A percentile compares a stretch with the other conserved stretches of the same genome.
Evolutionary conservation across 345 rosid genomes (phyloP).

Genomic region (Gossypium arboreum): DNA sequence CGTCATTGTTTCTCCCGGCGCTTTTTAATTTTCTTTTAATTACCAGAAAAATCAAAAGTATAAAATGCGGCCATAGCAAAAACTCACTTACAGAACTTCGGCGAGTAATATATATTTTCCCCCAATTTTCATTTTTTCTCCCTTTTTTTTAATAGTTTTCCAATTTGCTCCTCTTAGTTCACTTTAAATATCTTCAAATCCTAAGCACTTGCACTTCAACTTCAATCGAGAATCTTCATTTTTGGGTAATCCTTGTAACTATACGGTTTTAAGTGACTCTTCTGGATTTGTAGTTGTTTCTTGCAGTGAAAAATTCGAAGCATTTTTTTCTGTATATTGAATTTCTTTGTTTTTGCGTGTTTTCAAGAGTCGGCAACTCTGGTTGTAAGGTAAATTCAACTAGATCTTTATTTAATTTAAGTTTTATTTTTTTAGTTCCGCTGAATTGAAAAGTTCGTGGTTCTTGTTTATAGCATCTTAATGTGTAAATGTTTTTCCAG

Average conservation of each 20-base stretch:
- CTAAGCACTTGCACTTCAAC: constrained; percentile 13
- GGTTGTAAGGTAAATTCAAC: constrained; percentile 23
- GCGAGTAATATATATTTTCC: neutral
- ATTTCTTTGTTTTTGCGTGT: neutral
- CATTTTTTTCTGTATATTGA: neutral
- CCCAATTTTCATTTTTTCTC: neutral
- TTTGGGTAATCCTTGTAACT: neutral
- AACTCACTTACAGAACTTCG: neutral
- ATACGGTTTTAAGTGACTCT: neutral
- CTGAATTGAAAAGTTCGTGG: neutral
- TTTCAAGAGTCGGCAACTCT: constrained; percentile 14
- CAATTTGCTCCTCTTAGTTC: constrained; percentile 5
- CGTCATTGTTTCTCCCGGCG: neutral
- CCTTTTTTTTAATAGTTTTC: neutral
- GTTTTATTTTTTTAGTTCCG: neutral
- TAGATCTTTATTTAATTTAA: constrained; percentile 2
- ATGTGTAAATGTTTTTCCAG: neutral
- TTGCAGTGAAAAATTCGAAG: neutral
- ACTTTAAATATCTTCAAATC: constrained; percentile 12
- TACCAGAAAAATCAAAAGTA: neutral
- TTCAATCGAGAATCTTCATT: constrained; percentile 12
- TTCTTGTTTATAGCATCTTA: neutral
- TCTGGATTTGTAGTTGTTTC: neutral
- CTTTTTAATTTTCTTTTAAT: neutral
- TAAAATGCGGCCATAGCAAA: neutral